Evolutionary conservation across 352 stramenopile species (phyloP), one percentile per base, ranked within the genome.

Genomic region (Pythium biforme): DNA sequence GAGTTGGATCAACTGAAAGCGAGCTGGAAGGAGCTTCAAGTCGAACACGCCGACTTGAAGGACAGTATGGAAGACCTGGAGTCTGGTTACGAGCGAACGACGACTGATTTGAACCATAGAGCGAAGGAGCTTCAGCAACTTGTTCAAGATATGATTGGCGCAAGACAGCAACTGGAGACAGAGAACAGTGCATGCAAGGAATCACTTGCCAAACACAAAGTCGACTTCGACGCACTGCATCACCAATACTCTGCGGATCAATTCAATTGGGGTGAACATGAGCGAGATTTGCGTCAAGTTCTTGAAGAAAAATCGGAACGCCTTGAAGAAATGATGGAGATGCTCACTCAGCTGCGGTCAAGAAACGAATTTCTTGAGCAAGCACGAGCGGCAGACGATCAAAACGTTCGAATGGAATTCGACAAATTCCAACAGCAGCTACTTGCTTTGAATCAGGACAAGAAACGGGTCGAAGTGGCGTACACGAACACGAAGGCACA

Each of bases 241-340:
- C 64, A 34, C 2, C 59, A 66, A 12, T 64, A 59, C 22, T 50
- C 66, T n/a, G 29, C 27, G 0, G 78, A 88, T 19, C 66, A 79
- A 41, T 49, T 57, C 1, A 72, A 75, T 34, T 74, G 68, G 40
- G 50, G 53, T 20, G 70, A 76, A 17, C 64, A 72, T 27, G 62
- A 75, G 1, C 78, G 46, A 1, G 73, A 82, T 23, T 57, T 68
- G 23, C 61, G 65, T 3, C 54, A 41, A 1, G 48, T 65, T 10
- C 54, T 88, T 10, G 74, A 83, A 31, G 80, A 88, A 7, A 90
- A 88, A 47, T 79, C 68, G 0, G 58, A 59, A 20, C 71, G 74
- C 3, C 74, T 87, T 17, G 70, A 80, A 23, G 81, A 90, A 46
- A 90, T 90, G 81, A 71, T 92, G 55, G 73, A 74, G 2, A 74